Conservation (phyloP, 768 basidiomycete species). For the Xerocomus potaroensis region DNA sequence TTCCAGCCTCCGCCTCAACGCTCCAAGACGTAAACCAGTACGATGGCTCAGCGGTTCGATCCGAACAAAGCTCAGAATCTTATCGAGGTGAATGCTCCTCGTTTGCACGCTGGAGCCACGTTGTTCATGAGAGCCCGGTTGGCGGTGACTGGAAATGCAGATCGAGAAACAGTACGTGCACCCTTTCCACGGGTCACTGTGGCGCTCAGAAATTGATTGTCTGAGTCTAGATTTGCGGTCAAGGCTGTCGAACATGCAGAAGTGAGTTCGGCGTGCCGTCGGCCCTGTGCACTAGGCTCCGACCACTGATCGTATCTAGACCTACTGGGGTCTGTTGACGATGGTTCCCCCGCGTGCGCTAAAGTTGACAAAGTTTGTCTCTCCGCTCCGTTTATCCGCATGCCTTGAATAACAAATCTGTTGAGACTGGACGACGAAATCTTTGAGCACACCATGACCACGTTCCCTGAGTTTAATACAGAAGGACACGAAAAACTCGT, state of each 20-base stretch:
- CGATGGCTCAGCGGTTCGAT: slow-evolving; percentile 65
- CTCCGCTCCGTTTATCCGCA: slow-evolving; percentile 1
- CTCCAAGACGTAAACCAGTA: slow-evolving; percentile 20
- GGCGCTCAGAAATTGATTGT: slow-evolving; percentile 10
- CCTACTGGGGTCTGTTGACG: slow-evolving; percentile 92
- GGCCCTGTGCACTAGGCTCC: slow-evolving; percentile 5
- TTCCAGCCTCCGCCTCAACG: neutral
- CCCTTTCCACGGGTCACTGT: neutral
- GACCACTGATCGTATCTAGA: slow-evolving; percentile 42
- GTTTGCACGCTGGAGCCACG: slow-evolving; percentile 17
- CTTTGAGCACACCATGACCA: slow-evolving; percentile 63
- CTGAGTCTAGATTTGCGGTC: slow-evolving; percentile 43
- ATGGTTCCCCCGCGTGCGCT: slow-evolving; percentile 73
- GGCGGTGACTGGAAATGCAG: slow-evolving; percentile 35
- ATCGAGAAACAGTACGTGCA: slow-evolving; percentile 90
- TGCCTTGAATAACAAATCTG: slow-evolving; percentile 11
- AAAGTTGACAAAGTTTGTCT: slow-evolving; percentile 72
- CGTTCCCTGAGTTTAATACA: slow-evolving; percentile 77
- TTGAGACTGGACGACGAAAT: slow-evolving; percentile 84
- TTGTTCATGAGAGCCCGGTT: slow-evolving; percentile 13
- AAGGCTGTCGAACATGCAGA: slow-evolving; percentile 96
- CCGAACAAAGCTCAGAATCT: slow-evolving; percentile 90
- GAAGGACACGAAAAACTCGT: slow-evolving; percentile 43
- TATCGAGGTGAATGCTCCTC: slow-evolving; percentile 62
- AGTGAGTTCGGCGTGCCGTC: slow-evolving; percentile 42